Base-by-base conservation (phyloP, 192 early-diverging fungal genomes). In the Coemansia sp. region DNA sequence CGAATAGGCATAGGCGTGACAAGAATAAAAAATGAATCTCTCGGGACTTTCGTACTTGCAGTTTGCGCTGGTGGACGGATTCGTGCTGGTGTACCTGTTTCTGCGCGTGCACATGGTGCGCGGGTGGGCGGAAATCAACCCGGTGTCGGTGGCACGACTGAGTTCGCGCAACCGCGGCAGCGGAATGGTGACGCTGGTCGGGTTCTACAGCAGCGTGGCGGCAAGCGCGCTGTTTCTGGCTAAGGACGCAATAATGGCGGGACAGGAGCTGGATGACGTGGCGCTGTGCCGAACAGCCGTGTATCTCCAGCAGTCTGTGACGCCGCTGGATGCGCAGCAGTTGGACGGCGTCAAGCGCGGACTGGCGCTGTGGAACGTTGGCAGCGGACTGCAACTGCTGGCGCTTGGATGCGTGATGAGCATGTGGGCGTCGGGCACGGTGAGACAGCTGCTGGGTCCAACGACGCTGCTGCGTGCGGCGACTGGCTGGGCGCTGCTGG, bases 41-140 rank as follows among this genome's bases (percentile, higher is more conserved):
- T 73, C 73, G 15, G 80, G 80, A 42, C 80, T 82, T 13, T 77
- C 74, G 63, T 82, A 82, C 52, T 60, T 82, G 66, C 80, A 82
- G 74, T 77, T 74, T 22, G 56, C 75, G 43, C 66, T 82, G 69
- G 74, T 82, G 15, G 80, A 82, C 59, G 80, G 66, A 39, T 63
- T 82, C 37, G 69, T 77, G 12, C 59, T 59, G 21, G 16, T 77
- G 26, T 82, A 82, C 39, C 41, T 82, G 42, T 59, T 77, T 40
- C 8, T 77, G 49, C 74, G 75, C 37, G 56, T 82, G n/a, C 58
- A 68, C 36, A 60, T 68, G 40, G 73, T 74, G 1, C 57, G 62
- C 2, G 64, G 57, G 41, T 82, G 80, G 80, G n/a, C 71, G n/a
- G 47, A 67, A 12, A 71, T 82, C 61, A 72, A 65, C 51, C 71